Conservation (phyloP, 306 rosid genomes). For the Trifolium repens region DNA sequence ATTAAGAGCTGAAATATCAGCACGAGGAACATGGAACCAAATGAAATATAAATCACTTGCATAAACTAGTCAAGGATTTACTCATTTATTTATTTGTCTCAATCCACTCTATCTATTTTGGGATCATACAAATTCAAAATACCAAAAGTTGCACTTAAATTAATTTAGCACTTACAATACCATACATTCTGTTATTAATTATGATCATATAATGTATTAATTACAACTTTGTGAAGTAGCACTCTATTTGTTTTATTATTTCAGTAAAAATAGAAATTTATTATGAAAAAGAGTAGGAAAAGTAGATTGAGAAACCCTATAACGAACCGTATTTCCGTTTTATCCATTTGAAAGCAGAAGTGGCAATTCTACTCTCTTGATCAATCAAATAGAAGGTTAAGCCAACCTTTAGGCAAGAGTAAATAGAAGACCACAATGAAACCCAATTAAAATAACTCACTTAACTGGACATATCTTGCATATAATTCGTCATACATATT, state of each 20-base stretch:
- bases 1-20: slow-evolving; percentile 1
- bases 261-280: background rate
- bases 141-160: slow-evolving; percentile 5
- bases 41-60: slow-evolving; percentile 25
- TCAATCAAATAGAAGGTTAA: slow-evolving; percentile 33
- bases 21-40: slow-evolving; percentile 2
- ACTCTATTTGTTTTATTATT: background rate
- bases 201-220: slow-evolving; percentile 18
- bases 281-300: slow-evolving; percentile 9
- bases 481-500: slow-evolving; percentile 26
- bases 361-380: slow-evolving; percentile 18
- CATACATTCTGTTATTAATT: background rate
- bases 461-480: slow-evolving; percentile 9
- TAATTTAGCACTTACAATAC: background rate
- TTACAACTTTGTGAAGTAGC: slow-evolving; percentile 6
- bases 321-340: background rate
- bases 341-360: slow-evolving; percentile 27
- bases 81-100: slow-evolving; percentile 22
- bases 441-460: background rate
- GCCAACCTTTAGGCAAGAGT: slow-evolving; percentile 8
- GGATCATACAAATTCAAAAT: slow-evolving; percentile 8
- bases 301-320: slow-evolving; percentile 22
- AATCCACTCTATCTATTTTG: slow-evolving; percentile 11
- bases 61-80: slow-evolving; percentile 6
- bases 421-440: background rate